Base-by-base conservation (phyloP, 495 filamentous ascomycete species). In the Aspergillus bridgeri region DNA sequence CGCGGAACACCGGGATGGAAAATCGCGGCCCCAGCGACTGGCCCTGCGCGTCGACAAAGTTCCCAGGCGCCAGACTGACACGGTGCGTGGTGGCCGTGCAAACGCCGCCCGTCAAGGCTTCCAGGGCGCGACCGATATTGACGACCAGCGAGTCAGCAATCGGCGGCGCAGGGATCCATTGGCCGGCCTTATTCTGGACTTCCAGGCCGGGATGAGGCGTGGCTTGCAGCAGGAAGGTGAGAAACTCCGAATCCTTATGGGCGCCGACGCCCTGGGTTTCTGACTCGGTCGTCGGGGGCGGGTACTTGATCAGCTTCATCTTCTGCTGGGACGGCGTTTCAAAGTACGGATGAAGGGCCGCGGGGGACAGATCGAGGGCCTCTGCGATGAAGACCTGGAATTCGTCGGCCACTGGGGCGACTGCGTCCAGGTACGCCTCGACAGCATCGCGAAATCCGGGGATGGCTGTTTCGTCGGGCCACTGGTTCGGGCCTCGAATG, bases 201-300 rank as follows among this genome's bases (percentile, higher is more conserved):
- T 98, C 93, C 18, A 98, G 76, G 0, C 92, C 91, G 3, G 66
- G 75, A 65, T 97, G 94, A 1, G 77, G 71, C n/a, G 84, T 87
- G 2, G 86, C 91, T 72, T 97, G 94, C 24, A 96, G 81, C 42
- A 98, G 82, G 70, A 93, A 97, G 20, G 84, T 89, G 11, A 87
- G 86, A 43, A 96, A 82, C 81, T 93, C 93, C 50, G 83, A 88
- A 71, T 98, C 94, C 69, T 98, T 98, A 71, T 98, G 94, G 8
- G 94, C 88, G 0, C 94, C 92, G 2, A 96, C 91, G 20, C 92
- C 92, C 66, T 85, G 67, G 20, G 70, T 47, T 9, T 52, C 52
- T 45, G 69, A 6, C 48, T 50, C 62, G 1, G 33, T 75, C 58
- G 13, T 72, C 73, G 74, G 61, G 8, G 90, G 88, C 0, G 90